phyloP scores from a whole-genome alignment of 805 yeast genomes.

The Metschnikowia continentalis region DNA sequence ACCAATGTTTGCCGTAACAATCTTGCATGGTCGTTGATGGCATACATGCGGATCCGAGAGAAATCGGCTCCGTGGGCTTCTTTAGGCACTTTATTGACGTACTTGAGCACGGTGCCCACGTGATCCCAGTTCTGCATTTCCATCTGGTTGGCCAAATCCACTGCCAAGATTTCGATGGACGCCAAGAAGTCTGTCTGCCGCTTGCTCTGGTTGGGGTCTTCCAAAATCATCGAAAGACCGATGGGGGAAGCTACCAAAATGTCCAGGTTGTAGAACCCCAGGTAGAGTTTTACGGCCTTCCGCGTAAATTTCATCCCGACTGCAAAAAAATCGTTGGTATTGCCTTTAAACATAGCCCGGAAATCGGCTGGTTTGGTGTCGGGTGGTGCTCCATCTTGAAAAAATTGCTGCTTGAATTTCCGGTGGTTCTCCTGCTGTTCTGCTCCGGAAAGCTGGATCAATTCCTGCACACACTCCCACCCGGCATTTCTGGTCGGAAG shows the following conservation, averaged over 20 bases:
- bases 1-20: slow-evolving; percentile 73
- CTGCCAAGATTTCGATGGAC: slow-evolving; percentile 75
- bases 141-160: slow-evolving; percentile 82
- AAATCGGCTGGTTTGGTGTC: slow-evolving; percentile 78
- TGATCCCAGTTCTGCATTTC: slow-evolving; percentile 95
- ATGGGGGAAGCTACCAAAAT: slow-evolving; percentile 87
- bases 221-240: slow-evolving; percentile 73
- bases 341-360: slow-evolving; percentile 75
- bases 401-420: slow-evolving; percentile 70
- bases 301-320: slow-evolving; percentile 89
- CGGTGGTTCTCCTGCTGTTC: slow-evolving; percentile 78
- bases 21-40: slow-evolving; percentile 75
- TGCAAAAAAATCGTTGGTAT: slow-evolving; percentile 86
- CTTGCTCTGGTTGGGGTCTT: slow-evolving; percentile 51
- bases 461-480: slow-evolving; percentile 57
- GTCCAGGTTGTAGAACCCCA: slow-evolving; percentile 82
- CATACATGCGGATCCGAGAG: slow-evolving; percentile 88
- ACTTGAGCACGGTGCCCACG: slow-evolving; percentile 57
- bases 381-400: slow-evolving; percentile 45
- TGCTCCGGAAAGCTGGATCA: slow-evolving; percentile 60
- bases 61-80: slow-evolving; percentile 81
- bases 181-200: slow-evolving; percentile 78
- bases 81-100: slow-evolving; percentile 72
- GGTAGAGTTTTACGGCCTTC: slow-evolving; percentile 76
- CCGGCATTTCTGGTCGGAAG: slow-evolving; percentile 83